Evolutionary conservation across 139 green algal species (phyloP).

Genomic region (Edaphochlamys debaryana): DNA sequence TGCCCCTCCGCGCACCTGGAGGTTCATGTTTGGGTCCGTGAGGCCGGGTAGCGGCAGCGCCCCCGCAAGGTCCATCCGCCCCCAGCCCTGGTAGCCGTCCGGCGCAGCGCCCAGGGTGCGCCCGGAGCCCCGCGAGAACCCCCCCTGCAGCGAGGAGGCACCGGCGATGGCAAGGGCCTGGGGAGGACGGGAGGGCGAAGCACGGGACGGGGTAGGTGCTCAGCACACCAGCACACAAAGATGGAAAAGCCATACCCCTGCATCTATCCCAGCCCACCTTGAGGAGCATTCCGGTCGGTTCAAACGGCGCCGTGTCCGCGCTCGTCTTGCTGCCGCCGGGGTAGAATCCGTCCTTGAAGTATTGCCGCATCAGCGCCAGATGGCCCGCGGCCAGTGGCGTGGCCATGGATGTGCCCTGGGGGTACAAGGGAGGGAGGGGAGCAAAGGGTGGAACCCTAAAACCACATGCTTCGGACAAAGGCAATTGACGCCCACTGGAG

Average conservation of each 20-base stretch:
- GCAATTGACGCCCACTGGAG: no score
- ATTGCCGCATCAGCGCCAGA: conserved; percentile 3
- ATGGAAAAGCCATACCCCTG: background rate
- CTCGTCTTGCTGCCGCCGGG: background rate
- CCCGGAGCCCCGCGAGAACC: background rate
- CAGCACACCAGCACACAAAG: no score
- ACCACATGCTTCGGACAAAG: no score
- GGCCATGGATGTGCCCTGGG: conserved; percentile 19
- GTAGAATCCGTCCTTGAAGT: conserved; percentile 25
- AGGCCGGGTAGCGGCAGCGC: conserved; percentile 17
- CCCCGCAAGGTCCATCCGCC: background rate
- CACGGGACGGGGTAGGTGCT: no score
- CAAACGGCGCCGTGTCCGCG: background rate
- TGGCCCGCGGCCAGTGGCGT: background rate
- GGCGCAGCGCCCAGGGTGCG: background rate
- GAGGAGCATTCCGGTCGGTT: conserved; percentile 18
- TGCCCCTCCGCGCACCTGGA: no score
- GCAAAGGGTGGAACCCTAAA: no score
- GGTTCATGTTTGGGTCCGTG: no score
- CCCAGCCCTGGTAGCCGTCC: background rate
- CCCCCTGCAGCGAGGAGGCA: background rate
- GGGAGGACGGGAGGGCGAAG: background rate
- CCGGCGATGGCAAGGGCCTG: background rate
- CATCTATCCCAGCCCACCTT: no score
- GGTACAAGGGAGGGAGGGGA: no score